A percentile compares a stretch with the other conserved stretches of the same genome.
These are phyloP conservation scores for Teratosphaeria nubilosa DNA, from an alignment of 2,329 filamentous ascomycete genomes.

Conservation along the genomic window DNA sequence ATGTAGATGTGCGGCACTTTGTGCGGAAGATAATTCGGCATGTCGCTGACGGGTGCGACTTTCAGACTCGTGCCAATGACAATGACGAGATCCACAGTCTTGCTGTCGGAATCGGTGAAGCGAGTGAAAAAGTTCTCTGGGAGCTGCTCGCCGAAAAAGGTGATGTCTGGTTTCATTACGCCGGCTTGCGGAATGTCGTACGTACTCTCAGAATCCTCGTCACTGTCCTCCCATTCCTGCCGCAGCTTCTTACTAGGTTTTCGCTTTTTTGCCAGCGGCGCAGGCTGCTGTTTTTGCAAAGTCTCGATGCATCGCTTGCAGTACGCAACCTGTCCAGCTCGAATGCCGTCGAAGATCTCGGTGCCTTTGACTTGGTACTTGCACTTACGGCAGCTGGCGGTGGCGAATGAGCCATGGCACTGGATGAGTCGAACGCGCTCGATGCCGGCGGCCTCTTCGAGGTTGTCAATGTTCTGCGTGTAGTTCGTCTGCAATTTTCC, in stretches of 20 bases:
- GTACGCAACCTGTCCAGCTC: slow-evolving; percentile 62
- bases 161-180: slow-evolving; percentile 95
- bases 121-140: slow-evolving; percentile 74
- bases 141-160: slow-evolving; percentile 88
- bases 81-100: slow-evolving; percentile 76
- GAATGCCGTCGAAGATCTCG: slow-evolving; percentile 62
- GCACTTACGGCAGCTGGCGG: slow-evolving; percentile 80
- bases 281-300: slow-evolving; percentile 34
- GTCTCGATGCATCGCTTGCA: slow-evolving; percentile 61
- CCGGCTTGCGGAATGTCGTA: slow-evolving; percentile 59
- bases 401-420: slow-evolving; percentile 93
- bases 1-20: slow-evolving; percentile 27
- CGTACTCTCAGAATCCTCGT: slow-evolving; percentile 48
- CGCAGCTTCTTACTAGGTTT: slow-evolving; percentile 38
- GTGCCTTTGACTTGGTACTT: slow-evolving; percentile 63
- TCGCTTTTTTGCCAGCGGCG: slow-evolving; percentile 20
- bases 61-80: slow-evolving; percentile 95
- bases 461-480: slow-evolving; percentile 95
- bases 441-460: slow-evolving; percentile 70
- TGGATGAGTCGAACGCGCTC: slow-evolving; percentile 74
- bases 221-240: slow-evolving; percentile 41
- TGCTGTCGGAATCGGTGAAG: slow-evolving; percentile 69
- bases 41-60: slow-evolving; percentile 87
- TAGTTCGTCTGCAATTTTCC: slow-evolving; percentile 91
- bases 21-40: slow-evolving; percentile 34